phyloP scores from a whole-genome alignment of 2,329 filamentous ascomycete species.

The Neurospora sp. region DNA sequence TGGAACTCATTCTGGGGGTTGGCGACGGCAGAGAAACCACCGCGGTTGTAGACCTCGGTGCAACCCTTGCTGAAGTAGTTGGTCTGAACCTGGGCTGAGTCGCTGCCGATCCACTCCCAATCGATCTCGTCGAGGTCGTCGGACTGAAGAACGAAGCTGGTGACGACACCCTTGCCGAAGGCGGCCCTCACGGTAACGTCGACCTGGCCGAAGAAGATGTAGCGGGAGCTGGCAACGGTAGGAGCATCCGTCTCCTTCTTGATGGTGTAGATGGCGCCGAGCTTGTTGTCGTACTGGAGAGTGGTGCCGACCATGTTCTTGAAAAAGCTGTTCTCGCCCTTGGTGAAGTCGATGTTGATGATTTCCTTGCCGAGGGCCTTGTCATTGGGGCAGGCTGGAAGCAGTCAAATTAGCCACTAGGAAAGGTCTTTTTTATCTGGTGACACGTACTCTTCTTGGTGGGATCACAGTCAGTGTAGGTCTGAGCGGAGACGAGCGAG shows the following conservation, averaged over 20 bases:
- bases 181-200: slow-evolving; percentile 71
- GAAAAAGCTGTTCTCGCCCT: slow-evolving; percentile 54
- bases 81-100: slow-evolving; percentile 65
- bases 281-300: slow-evolving; percentile 33
- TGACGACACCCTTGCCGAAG: slow-evolving; percentile 76
- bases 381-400: slow-evolving; percentile 57
- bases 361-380: slow-evolving; percentile 59
- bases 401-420: not conserved
- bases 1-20: slow-evolving; percentile 45
- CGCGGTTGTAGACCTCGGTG: slow-evolving; percentile 60
- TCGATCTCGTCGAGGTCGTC: slow-evolving; percentile 91
- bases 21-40: slow-evolving; percentile 47
- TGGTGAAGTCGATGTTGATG: slow-evolving; percentile 61
- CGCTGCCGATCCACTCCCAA: slow-evolving; percentile 86
- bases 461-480: slow-evolving; percentile 45
- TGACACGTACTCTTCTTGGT: slow-evolving; percentile 28
- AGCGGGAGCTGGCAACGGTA: slow-evolving; percentile 69
- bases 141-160: slow-evolving; percentile 80
- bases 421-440: not conserved
- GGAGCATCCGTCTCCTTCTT: slow-evolving; percentile 54
- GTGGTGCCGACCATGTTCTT: slow-evolving; percentile 34
- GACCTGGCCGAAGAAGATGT: slow-evolving; percentile 93
- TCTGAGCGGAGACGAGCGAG: slow-evolving; percentile 44
- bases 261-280: slow-evolving; percentile 56
- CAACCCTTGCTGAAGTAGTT: slow-evolving; percentile 78